Evolutionary conservation across 352 stramenopile genomes (phyloP), one percentile per base, ranked within the genome.

Genomic region (Lagenidium sp.): DNA sequence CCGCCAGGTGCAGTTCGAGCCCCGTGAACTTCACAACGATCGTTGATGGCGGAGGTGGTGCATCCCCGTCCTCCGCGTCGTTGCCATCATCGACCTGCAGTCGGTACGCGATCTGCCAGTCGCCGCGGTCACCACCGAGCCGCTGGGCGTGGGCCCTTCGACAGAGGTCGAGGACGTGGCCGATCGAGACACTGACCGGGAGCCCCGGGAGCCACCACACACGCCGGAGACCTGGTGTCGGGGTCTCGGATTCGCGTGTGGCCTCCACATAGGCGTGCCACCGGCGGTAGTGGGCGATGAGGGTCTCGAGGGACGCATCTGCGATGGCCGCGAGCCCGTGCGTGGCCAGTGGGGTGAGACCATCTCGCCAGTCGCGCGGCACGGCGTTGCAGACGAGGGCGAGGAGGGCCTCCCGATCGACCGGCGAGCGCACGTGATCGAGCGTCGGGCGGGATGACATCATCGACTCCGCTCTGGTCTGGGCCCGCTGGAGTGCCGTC

Each of bases 1-100:
- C 36, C 4, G 60, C 57, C 36, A 55, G 45, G 1, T 66, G 51
- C 18, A 72, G 49, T 19, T 62, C 46, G 8, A 76, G 16, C n/a
- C 65, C 65, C 5, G 57, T 47, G 6, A 76, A 29, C 6, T n/a
- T n/a, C n/a, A 67, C 49, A 6, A 41, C 40, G 37, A 76, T 28
- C 3, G 40, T 53, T n/a, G n/a, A n/a, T n/a, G n/a, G n/a, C n/a
- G n/a, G n/a, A n/a, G n/a, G n/a, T n/a, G n/a, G n/a, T n/a, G n/a
- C 29, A 30, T 29, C 16, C 15, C 15, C 28, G 28, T 15, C 28
- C 28, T 32, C 15, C 15, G n/a, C 18, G 12, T 46, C 26, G 18
- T 53, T 34, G 6, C 11, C 15, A 11, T 22, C n/a, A 13, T 47
- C 30, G 7, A 8, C 22, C 31, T 28, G 7, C 7, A 42, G 36